Evolutionary conservation across 2,329 filamentous ascomycete species (phyloP).

Genomic region (Neofusicoccum sp.): DNA sequence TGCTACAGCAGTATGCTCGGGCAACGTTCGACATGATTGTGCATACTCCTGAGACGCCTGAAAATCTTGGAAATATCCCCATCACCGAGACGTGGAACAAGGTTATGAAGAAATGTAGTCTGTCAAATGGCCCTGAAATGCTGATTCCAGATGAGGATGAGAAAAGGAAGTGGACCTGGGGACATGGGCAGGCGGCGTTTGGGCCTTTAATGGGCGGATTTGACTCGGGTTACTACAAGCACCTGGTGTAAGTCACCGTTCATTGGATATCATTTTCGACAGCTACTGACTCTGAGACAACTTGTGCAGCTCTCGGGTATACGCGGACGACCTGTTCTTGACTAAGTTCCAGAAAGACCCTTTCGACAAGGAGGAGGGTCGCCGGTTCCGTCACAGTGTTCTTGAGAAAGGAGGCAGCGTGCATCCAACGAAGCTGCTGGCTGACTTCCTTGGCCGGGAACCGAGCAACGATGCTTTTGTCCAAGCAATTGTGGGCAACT

Average conservation of each 20-base stretch:
- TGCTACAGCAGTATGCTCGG: constrained; percentile 76
- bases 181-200: constrained; percentile 76
- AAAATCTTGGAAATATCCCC: constrained; percentile 66
- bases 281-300: background rate
- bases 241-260: constrained; percentile 34
- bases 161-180: constrained; percentile 59
- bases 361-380: constrained; percentile 73
- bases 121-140: constrained; percentile 73
- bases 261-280: no score
- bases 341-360: constrained; percentile 75
- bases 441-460: constrained; percentile 75
- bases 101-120: constrained; percentile 69
- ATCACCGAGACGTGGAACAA: constrained; percentile 70
- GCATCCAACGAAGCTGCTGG: constrained; percentile 78
- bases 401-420: constrained; percentile 75
- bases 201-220: constrained; percentile 83
- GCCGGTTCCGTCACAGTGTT: constrained; percentile 76
- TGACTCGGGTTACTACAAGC: constrained; percentile 78
- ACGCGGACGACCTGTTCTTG: constrained; percentile 85
- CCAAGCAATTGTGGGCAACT: constrained; percentile 44
- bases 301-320: constrained; percentile 66
- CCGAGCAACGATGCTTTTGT: constrained; percentile 81
- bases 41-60: constrained; percentile 70
- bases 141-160: constrained; percentile 51
- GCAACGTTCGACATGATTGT: constrained; percentile 83